Conservation (phyloP, 1,284 basidiomycete species). For the Cryptococcus hybrid region DNA sequence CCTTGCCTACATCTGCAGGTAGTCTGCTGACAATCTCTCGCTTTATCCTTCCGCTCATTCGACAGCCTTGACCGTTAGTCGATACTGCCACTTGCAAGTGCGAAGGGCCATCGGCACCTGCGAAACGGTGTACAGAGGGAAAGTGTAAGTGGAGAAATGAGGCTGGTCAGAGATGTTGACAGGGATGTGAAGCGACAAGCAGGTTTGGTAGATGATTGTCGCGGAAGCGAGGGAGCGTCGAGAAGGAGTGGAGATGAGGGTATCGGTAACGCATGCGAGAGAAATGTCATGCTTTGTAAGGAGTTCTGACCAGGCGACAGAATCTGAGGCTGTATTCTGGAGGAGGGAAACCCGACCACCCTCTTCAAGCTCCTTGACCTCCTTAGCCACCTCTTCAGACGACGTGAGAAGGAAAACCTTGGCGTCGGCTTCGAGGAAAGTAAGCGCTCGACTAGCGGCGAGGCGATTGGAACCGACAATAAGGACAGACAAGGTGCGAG, state of each 20-base stretch:
- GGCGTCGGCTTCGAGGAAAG: conserved; percentile 79
- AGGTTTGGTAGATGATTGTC: conserved; percentile 57
- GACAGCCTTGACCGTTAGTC: conserved; percentile 88
- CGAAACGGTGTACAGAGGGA: conserved; percentile 82
- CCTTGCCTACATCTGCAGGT: conserved; percentile 70
- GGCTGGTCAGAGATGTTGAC: conserved; percentile 87
- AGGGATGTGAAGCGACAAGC: conserved; percentile 63
- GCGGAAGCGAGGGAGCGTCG: conserved; percentile 59
- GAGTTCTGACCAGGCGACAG: conserved; percentile 26
- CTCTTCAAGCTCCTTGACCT: conserved; percentile 64
- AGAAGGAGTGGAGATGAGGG: conserved; percentile 59
- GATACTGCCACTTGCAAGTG: conserved; percentile 80
- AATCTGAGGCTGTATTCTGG: conserved; percentile 16
- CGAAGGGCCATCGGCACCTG: conserved; percentile 29
- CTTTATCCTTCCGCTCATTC: conserved; percentile 74
- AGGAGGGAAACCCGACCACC: conserved; percentile 58
- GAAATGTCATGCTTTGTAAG: neutral
- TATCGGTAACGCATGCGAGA: neutral
- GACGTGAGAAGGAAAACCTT: conserved; percentile 62
- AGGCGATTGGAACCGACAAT: conserved; percentile 73
- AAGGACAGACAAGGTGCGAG: conserved; percentile 56
- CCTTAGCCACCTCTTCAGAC: conserved; percentile 55
- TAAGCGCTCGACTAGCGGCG: conserved; percentile 75
- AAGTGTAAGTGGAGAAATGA: conserved; percentile 82
- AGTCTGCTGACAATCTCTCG: conserved; percentile 78